Base-by-base conservation (phyloP, 1,284 basidiomycete species). In the Naganishia albida region DNA sequence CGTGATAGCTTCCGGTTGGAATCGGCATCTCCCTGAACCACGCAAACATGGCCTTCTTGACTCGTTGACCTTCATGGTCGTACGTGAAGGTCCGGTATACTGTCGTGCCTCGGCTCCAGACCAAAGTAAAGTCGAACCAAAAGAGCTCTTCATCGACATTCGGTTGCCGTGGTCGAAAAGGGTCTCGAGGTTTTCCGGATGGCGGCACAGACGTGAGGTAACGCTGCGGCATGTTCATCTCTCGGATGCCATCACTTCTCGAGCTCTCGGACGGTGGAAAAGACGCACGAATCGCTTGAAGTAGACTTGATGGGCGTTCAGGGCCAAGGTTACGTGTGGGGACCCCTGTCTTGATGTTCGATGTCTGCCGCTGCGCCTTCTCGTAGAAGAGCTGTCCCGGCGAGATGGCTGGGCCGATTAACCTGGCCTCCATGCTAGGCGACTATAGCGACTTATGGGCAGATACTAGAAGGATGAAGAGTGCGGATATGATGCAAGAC, bases 71-170 rank as follows among this genome's bases (percentile, higher is more conserved):
- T 70, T 90, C 87, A 30, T 86, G 81, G 6, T 82, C 78, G 72
- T 90, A 91, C 57, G 84, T 85, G 86, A 88, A 93, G 70, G 86
- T 86, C 70, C 87, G 86, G 62, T 82, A 81, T 52, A 93, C 83
- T 28, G 90, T 80, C 0, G 86, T 86, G 0, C 89, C 90, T 28
- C 83, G 80, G 67, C 85, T 87, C 76, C 90, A 83, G 0, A 90
- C 80, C 1, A 91, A 87, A 13, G 83, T 85, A 64, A 81, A 80
- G 16, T 82, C 82, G 69, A 87, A 86, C 91, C 91, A 94, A 6
- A 84, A 82, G 7, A 94, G 80, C 67, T 83, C 81, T 65, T 85
- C 82, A 59, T 83, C 82, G 20, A 63, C 46, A 39, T 64, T 30
- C n/a, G 60, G 43, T 40, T 50, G 46, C 50, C 53, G 56, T 34